Base-by-base conservation (phyloP, 148 eudicot genomes). In the Chenopodium quinoa region DNA sequence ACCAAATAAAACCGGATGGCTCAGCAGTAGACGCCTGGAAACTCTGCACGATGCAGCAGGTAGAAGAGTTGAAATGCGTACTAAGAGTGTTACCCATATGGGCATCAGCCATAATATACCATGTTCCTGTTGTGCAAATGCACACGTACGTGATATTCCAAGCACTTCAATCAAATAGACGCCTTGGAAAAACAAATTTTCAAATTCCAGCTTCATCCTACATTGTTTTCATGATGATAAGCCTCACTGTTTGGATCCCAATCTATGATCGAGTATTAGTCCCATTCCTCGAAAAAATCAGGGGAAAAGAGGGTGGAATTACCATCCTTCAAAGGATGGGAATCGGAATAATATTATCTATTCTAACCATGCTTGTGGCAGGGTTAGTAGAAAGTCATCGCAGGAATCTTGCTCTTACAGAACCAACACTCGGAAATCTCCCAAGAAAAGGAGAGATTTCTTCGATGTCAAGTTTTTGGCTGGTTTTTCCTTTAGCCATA, bases 311-410 rank as follows among this genome's bases (percentile, higher is more conserved):
- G 81, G 92, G 93, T 7, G 98, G 98, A 31, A 92, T 94, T 80
- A 88, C 97, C 7, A 62, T 92, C 70, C 93, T 94, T 17, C 97
- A 92, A 50, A 83, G 98, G 78, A 92, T 92, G 85, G 97, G 98
- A 14, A 84, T 89, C n/a, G 97, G 98, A 27, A 75, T 92, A 60
- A 81, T 68, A 71, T 81, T 94, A 20, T 90, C 93, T 0, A 82
- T 84, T 1, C 50, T 88, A 19, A 85, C 88, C 25, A 89, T 92
- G 66, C 32, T 94, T 7, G 84, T 88, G 0, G 86, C 97, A 0
- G 98, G 88, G n/a, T 27, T 91, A 1, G 89, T 94, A 8, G 97
- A 94, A 79, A 44, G 79, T 1, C 73, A 70, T 27, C 83, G 97
- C 46, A 83, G 97, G 32, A 75, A 77, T 11, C 12, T 88, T 31